Evolutionary conservation across 2,329 filamentous ascomycete species (phyloP), one percentile per base, ranked within the genome.

Genomic region (Pseudogymnoascus sp.): DNA sequence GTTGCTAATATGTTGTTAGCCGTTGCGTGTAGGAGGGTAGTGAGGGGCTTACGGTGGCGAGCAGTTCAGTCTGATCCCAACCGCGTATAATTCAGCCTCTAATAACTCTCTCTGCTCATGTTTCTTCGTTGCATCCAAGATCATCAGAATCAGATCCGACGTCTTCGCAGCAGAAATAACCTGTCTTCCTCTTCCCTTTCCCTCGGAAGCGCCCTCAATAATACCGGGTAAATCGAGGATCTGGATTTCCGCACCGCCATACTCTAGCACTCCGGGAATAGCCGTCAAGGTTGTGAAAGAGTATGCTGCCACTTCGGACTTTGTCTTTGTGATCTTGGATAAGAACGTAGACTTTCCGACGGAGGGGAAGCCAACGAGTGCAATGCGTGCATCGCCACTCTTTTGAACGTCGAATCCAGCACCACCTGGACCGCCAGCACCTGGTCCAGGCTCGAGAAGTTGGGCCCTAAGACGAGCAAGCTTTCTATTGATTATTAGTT

Each of bases 91-190:
- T 77, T 99, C 95, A 0, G 89, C 90, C 77, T 99, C 96, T 8
- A 99, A 80, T 28, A 96, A 78, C 1, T 91, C 87, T 65, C 95
- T 84, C 78, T 99, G 96, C 77, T 99, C 95, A 0, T 92, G 92
- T 72, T 91, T 88, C 78, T 99, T 99, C 11, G 96, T 99, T 6
- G 95, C 95, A 75, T 99, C 95, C 57, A 99, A 80, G 23, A 99
- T 83, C 96, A 99, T 99, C 68, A 97, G 82, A 70, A 99, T 93
- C 76, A 99, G 78, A 74, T 99, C 95, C 77, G 93, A 97, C 35
- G 93, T 97, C 86, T 99, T 99, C 62, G 96, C 95, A 1, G 96
- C 95, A 63, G 90, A 96, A 72, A 99, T 99, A 67, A 99, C 95
- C 78, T 99, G 95, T 69, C 95, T 83, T 68, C 95, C 95, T 80